These are phyloP conservation scores for Aspergillus latus DNA, from an alignment of 2,329 filamentous ascomycete genomes.

Conservation along the genomic window DNA sequence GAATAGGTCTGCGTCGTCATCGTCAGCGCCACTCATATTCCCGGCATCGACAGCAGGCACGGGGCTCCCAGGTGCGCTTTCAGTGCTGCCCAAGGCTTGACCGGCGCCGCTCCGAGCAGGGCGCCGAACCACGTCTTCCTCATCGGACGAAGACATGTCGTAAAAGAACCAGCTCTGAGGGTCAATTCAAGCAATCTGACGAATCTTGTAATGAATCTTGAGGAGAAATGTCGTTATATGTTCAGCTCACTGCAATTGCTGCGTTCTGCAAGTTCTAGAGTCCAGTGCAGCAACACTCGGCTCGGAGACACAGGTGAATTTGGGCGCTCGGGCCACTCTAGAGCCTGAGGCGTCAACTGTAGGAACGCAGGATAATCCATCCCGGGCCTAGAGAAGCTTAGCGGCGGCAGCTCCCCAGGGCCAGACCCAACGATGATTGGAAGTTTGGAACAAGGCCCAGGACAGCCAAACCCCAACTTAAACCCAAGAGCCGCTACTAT, in stretches of 20 bases:
- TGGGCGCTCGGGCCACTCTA: neutral
- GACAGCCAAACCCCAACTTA: slow-evolving; percentile 5
- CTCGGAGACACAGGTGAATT: neutral
- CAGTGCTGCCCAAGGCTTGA: slow-evolving; percentile 23
- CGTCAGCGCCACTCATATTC: slow-evolving; percentile 37
- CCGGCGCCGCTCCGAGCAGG: slow-evolving; percentile 31
- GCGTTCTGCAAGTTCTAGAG: neutral
- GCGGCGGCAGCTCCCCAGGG: slow-evolving; percentile 20
- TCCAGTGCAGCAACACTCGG: neutral
- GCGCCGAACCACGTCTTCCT: slow-evolving; percentile 39
- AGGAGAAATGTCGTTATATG: neutral
- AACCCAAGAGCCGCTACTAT: slow-evolving; percentile 5
- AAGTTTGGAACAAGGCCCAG: neutral
- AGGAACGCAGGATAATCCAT: slow-evolving; percentile 28
- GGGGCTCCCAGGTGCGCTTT: slow-evolving; percentile 28
- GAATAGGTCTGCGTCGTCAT: slow-evolving; percentile 46
- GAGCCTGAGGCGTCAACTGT: slow-evolving; percentile 5
- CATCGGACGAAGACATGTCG: slow-evolving; percentile 40
- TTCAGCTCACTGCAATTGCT: neutral
- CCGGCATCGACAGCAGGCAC: slow-evolving; percentile 28
- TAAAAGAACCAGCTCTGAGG: neutral
- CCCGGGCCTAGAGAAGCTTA: slow-evolving; percentile 25
- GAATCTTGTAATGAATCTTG: neutral
- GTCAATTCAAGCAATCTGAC: too few relatives aligned
- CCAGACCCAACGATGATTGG: slow-evolving; percentile 22